These are phyloP conservation scores for barley (Hordeum vulgare) DNA, from an alignment of 176 grass and related monocot species.

Conservation along the genomic window DNA sequence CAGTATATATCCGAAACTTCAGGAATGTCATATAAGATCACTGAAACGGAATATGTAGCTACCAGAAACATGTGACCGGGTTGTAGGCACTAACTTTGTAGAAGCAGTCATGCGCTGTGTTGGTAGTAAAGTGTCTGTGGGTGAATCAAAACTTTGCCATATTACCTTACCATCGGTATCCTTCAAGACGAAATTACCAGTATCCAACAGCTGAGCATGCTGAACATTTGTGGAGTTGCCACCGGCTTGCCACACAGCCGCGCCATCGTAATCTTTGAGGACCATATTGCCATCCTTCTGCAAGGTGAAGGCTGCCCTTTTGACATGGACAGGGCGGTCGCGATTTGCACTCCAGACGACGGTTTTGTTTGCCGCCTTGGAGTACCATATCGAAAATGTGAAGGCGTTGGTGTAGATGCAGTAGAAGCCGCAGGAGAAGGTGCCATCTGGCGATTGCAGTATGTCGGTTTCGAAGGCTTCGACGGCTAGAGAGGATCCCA, in stretches of 20 bases:
- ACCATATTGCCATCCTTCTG: conserved; percentile 23
- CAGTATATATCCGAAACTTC: not conserved
- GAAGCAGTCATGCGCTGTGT: not conserved
- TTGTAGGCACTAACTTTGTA: not conserved
- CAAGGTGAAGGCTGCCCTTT: conserved; percentile 24
- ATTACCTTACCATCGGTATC: not conserved
- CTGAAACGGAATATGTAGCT: not conserved
- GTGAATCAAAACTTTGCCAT: not conserved
- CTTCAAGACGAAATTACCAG: not conserved
- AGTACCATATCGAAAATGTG: not conserved
- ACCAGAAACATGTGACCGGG: not conserved
- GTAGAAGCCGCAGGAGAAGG: not conserved
- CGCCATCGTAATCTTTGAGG: conserved; percentile 15
- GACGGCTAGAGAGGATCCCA: conserved; percentile 6
- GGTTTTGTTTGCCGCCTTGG: not conserved
- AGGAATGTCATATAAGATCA: not conserved
- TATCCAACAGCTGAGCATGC: not conserved
- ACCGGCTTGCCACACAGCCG: conserved; percentile 14
- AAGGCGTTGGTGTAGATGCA: not conserved
- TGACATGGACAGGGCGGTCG: conserved; percentile 16
- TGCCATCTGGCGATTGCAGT: not conserved
- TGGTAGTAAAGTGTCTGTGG: not conserved
- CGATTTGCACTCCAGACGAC: not conserved
- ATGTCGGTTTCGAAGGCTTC: conserved; percentile 19
- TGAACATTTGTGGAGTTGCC: not conserved